phyloP scores from a whole-genome alignment of 805 yeast species.

The Sugiyamaella floridensis region DNA sequence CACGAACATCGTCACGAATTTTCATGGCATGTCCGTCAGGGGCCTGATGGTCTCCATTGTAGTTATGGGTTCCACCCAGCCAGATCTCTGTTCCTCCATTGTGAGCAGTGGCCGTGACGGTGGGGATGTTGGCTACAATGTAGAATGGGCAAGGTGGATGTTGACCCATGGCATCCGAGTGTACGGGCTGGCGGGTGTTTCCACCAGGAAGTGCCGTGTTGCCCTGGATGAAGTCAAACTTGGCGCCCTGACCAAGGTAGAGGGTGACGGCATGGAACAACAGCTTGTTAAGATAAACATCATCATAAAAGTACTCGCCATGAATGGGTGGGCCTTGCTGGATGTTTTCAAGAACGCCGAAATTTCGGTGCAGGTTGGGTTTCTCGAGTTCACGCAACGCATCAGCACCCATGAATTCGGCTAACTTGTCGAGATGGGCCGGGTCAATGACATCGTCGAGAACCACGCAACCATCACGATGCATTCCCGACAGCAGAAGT shows the following conservation, averaged over 20 bases:
- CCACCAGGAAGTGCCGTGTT: conserved; percentile 9
- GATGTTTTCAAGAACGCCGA: conserved; percentile 7
- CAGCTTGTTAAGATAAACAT: conserved; percentile 3
- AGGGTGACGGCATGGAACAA: conserved; percentile 3
- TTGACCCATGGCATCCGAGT: conserved; percentile 4
- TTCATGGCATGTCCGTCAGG: conserved; percentile 5
- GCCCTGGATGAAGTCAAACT: conserved; percentile 7
- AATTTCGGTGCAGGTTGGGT: conserved; percentile 2
- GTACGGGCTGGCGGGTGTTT: conserved; percentile 2
- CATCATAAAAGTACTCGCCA: conserved; percentile 4
- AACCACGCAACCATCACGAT: conserved; percentile 10
- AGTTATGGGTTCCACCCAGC: conserved; percentile 6
- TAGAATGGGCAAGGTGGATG: conserved; percentile 4
- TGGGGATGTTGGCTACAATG: conserved; percentile 2
- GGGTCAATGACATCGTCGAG: conserved; percentile 11
- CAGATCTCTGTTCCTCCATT: conserved; percentile 6
- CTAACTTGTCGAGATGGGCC: conserved; percentile 7
- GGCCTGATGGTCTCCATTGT: conserved; percentile 6
- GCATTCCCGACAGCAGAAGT: conserved; percentile 9
- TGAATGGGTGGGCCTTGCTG: conserved; percentile 6
- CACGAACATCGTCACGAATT: conserved; percentile 5
- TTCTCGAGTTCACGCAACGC: conserved; percentile 1
- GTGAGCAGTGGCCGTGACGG: background rate
- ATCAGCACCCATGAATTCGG: conserved; percentile 5
- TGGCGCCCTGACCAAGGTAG: conserved; percentile 4